A percentile compares a stretch with the other conserved stretches of the same genome.
phyloP scores from a whole-genome alignment of 208 protist genomes.

The Acanthamoeba healyi region DNA sequence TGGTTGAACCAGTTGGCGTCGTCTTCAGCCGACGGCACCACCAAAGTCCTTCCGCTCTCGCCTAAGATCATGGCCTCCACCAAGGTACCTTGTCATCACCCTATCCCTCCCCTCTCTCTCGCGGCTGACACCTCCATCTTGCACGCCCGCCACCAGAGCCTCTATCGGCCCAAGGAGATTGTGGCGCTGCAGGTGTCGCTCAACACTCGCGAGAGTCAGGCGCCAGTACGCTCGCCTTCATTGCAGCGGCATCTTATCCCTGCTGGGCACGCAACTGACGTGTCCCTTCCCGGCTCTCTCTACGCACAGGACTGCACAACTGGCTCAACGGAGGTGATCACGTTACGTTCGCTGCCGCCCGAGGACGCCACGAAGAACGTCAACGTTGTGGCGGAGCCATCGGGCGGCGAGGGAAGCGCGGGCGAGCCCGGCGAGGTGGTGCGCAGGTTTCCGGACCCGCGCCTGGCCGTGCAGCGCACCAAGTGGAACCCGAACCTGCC shows the following conservation, averaged over 20 bases:
- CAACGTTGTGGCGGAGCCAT: neutral
- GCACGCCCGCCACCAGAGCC: neutral
- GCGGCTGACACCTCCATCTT: too few relatives aligned
- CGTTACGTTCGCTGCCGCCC: neutral
- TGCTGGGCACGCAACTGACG: neutral
- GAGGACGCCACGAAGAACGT: neutral
- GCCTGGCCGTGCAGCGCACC: neutral
- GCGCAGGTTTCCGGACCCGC: constrained; percentile 13
- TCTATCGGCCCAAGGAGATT: constrained; percentile 66
- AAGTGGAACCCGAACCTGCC: constrained; percentile 46
- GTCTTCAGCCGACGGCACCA: constrained; percentile 1
- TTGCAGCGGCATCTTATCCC: neutral
- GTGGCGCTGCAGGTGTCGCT: neutral
- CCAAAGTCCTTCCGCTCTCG: constrained; percentile 28
- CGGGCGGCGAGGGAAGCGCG: too few relatives aligned
- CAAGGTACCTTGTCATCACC: neutral
- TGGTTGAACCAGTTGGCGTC: constrained; percentile 54
- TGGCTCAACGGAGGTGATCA: neutral
- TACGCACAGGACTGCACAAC: neutral
- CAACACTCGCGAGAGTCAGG: neutral
- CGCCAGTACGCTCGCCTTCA: neutral
- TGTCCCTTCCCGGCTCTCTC: too few relatives aligned
- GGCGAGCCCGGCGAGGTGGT: neutral
- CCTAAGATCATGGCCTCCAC: constrained; percentile 50
- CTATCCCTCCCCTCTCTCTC: neutral